Evolutionary conservation across 305 asterid genomes (phyloP).

Genomic region (Striga hermonthica): DNA sequence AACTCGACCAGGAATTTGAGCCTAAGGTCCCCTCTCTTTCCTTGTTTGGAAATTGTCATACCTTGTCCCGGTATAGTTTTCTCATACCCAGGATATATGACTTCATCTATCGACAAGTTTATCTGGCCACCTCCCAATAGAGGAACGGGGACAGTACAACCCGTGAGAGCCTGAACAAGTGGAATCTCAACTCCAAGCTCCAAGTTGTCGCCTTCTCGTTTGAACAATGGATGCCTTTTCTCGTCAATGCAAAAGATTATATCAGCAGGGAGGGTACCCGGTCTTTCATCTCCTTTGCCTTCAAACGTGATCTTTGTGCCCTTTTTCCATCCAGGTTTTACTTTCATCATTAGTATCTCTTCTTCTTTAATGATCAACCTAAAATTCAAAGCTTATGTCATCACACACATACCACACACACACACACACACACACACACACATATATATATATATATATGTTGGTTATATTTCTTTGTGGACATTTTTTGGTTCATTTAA

Average conservation of each 20-base stretch:
- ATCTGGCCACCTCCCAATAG: constrained; percentile 68
- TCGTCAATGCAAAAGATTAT: constrained; percentile 71
- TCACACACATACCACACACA: no score
- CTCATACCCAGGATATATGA: constrained; percentile 77
- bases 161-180: constrained; percentile 79
- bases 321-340: constrained; percentile 88
- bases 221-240: constrained; percentile 61
- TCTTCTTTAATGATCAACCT: constrained; percentile 71
- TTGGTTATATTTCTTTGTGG: no score
- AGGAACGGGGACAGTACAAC: constrained; percentile 68
- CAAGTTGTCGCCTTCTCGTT: constrained; percentile 70
- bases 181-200: constrained; percentile 84
- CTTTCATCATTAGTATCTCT: constrained; percentile 61
- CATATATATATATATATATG: no score
- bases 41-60: constrained; percentile 57
- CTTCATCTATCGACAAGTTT: constrained; percentile 50
- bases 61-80: constrained; percentile 75
- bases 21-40: constrained; percentile 71
- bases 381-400: constrained; percentile 18
- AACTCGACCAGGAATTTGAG: constrained; percentile 75
- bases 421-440: no score
- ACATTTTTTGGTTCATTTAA: no score
- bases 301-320: constrained; percentile 92
- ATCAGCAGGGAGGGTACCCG: constrained; percentile 85
- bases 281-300: constrained; percentile 90